Evolutionary conservation across 345 rosid species (phyloP), one percentile per base, ranked within the genome.

Genomic region (Anacardium occidentale): DNA sequence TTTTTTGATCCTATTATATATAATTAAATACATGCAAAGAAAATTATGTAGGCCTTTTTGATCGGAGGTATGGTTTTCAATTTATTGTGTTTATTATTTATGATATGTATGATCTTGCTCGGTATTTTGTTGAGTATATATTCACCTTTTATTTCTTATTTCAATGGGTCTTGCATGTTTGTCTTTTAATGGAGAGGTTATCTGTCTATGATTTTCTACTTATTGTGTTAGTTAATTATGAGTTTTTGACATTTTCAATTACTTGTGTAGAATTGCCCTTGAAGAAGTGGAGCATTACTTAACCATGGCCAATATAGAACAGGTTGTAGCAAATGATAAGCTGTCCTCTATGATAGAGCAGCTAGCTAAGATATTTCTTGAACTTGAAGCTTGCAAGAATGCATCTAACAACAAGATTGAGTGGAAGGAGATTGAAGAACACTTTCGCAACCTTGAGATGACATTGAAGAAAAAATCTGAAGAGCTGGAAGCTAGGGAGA

Each of bases 361-460:
- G 61, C 84, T 88, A 57, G 68, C 77, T 63, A 83, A 77, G 74
- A 79, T 75, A 26, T 56, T 85, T 72, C 66, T 75, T 53, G 82
- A 81, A 65, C 73, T 88, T 66, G 81, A 88, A 79, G 78, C 78
- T 69, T 62, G n/a, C 56, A 76, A 77, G 74, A 68, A 55, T 72
- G 77, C 76, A 61, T 48, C 79, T 26, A 73, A 55, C 24, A 70
- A 78, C 69, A 76, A 62, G 60, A 79, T 85, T 71, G 81, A 70
- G 48, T 86, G 87, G 90, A 69, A 59, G 52, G 92, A 83, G 77
- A 75, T 88, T 47, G 87, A 84, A 75, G 80, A 74, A 60, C 87
- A 86, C 66, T 86, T 86, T 69, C 57, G 52, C 66, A 80, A 68
- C 67, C 85, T 88, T 21, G 81, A 88, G 53, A 50, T 55, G 24